phyloP scores from a whole-genome alignment of 805 yeast species.

The Ogataea nakhonphanomensis region DNA sequence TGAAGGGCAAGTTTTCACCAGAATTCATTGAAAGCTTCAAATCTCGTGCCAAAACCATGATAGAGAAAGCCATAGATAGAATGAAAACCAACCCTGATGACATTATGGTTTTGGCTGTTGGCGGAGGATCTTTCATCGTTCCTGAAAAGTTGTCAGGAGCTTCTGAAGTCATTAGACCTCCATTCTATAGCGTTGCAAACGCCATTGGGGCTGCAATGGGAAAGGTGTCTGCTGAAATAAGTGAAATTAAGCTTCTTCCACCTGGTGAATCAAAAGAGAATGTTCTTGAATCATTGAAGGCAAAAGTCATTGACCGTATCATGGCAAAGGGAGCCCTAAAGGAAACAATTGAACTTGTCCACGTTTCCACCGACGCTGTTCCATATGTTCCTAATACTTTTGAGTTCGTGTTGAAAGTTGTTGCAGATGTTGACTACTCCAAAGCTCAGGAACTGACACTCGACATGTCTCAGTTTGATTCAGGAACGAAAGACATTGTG shows the following conservation, averaged over 20 bases:
- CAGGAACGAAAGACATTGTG: constrained; percentile 13
- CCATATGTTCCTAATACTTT: constrained; percentile 35
- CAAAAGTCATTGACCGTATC: constrained; percentile 18
- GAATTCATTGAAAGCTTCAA: constrained; percentile 6
- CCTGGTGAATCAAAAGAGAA: constrained; percentile 20
- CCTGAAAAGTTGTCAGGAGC: constrained; percentile 38
- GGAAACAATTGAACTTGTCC: constrained; percentile 26
- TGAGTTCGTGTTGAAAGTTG: constrained; percentile 36
- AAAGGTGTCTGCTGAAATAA: constrained; percentile 36
- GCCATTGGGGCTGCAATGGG: constrained; percentile 52
- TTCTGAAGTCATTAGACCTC: constrained; percentile 40
- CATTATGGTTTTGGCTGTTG: constrained; percentile 43
- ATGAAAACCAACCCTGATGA: constrained; percentile 43
- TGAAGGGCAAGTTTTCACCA: constrained; percentile 9
- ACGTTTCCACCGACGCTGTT: constrained; percentile 28
- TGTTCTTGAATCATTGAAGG: constrained; percentile 20
- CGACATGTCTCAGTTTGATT: background rate
- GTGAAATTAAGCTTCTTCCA: constrained; percentile 14
- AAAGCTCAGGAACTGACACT: constrained; percentile 4
- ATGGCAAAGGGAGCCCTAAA: constrained; percentile 29
- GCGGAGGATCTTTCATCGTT: constrained; percentile 50
- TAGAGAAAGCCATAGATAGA: constrained; percentile 41
- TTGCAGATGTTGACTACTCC: constrained; percentile 44
- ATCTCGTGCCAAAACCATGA: constrained; percentile 22
- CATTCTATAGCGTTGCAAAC: constrained; percentile 42